Percentiles rank a stretch among this genome's conserved stretches.
phyloP scores from a whole-genome alignment of 345 rosid species.

The Alliaria petiolata region DNA sequence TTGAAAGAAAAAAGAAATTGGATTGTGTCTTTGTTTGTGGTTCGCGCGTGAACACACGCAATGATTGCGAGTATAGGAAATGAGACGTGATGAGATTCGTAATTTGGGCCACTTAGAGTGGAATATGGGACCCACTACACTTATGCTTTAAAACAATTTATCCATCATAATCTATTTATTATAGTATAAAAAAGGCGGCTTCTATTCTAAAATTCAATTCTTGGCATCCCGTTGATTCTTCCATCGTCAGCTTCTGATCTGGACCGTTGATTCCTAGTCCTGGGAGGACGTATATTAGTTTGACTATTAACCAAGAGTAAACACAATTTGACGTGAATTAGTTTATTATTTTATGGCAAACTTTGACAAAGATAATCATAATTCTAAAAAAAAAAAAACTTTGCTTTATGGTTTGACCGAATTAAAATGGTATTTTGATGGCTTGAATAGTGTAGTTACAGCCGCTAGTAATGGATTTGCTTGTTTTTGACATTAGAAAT shows the following conservation, averaged over 20 bases:
- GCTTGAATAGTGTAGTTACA: neutral
- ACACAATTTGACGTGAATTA: neutral
- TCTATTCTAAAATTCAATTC: neutral
- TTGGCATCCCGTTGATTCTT: neutral
- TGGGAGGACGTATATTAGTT: neutral
- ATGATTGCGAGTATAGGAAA: neutral
- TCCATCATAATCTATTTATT: neutral
- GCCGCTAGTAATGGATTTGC: slow-evolving; percentile 4
- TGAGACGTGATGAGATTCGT: slow-evolving; percentile 25
- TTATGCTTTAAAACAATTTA: neutral
- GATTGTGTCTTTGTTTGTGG: too few relatives aligned
- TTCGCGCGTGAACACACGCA: slow-evolving; percentile 1
- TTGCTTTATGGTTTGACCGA: slow-evolving; percentile 12
- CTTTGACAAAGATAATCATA: neutral
- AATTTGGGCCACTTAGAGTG: slow-evolving; percentile 28
- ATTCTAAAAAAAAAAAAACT: neutral
- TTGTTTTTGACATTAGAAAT: slow-evolving; percentile 5
- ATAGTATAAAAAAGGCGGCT: slow-evolving; percentile 14
- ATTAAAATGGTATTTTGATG: neutral
- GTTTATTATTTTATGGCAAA: neutral
- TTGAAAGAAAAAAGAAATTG: too few relatives aligned
- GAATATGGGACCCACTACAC: slow-evolving; percentile 10
- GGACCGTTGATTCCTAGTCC: neutral
- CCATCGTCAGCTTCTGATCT: neutral
- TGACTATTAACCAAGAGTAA: slow-evolving; percentile 10